Base-by-base conservation (phyloP, 176 grass and related monocot genomes). In the Aechmea fasciata region DNA sequence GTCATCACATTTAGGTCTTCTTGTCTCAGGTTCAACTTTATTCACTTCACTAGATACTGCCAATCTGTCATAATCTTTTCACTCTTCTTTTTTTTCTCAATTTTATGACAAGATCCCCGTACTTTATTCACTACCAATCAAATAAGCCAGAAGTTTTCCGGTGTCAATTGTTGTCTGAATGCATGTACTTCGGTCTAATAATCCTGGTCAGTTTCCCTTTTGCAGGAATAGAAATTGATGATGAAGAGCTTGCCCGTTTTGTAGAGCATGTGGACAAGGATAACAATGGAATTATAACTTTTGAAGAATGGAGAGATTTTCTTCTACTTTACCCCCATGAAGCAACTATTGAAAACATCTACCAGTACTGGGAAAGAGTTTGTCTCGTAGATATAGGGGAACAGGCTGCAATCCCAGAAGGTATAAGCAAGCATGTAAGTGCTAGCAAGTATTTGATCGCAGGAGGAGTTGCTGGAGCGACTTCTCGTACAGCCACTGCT, bases 251-350 rank as follows among this genome's bases (percentile, higher is more conserved):
- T 63, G 84, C 84, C 74, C 64, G 75, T 66, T 96, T 96, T 54
- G 87, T 96, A 78, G 91, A 96, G 73, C 79, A 96, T 51, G 91
- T 96, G 67, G 91, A 96, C 75, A 90, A 96, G 79, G 91, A 96
- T 70, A 96, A 90, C 19, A 82, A 96, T 78, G 91, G 91, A n/a
- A 87, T 87, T 74, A 96, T 96, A 73, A 96, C 87, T 70, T 96
- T 96, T 68, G 87, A 90, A 76, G 91, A 96, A 80, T 96, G 91
- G 91, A 86, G 91, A n/a, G 87, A 96, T 69, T 96, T 96, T 75
- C 91, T 96, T 82, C 78, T 87, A 68, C 87, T 96, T 69, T 96
- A 90, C 48, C 91, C 91, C 55, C 87, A 90, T 78, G 91, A 96
- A 80, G 87, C 82, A 69, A 96, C 91, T 26, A 83, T 96, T 1